Evolutionary conservation across 176 grass and related monocot species (phyloP), one percentile per base, ranked within the genome.

Genomic region (Paspalum vaginatum): DNA sequence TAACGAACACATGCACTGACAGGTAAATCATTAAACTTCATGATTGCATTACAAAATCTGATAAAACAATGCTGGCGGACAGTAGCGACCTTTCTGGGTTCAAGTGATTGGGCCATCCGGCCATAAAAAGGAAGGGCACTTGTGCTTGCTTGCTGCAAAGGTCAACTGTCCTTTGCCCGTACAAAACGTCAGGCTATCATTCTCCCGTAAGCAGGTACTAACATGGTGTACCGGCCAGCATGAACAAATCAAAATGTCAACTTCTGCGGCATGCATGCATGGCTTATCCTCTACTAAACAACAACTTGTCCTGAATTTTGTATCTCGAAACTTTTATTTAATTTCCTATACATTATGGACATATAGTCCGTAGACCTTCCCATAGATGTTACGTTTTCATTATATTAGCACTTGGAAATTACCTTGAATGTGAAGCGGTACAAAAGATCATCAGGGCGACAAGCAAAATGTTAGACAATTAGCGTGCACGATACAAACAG

Each of bases 151-250:
- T 8, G 67, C 68, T 26, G 9, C 61, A 2, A 27, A 40, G 54
- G 87, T 76, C 87, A 89, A 71, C 40, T 75, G 72, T 89, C 70
- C 15, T 89, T 70, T 55, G 55, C 55, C 82, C 87, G 77, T 76
- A 76, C 64, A 81, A 24, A 76, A 16, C 27, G 22, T 68, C 68
- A 44, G 60, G 42, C 60, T 18, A n/a, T 64, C 52, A 66, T 32
- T 27, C 65, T 20, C 13, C 38, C 14, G 53, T 25, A 70, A 57
- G 40, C 60, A 61, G 11, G 58, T 43, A 43, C 7, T 61, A 38
- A 80, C 65, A 63, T 44, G 40, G 8, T 22, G 18, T 64, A 14
- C 75, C 16, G 70, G 38, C 7, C 44, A 71, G 21, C 47, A 74
- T 51, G 41, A 73, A 43, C 68, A 58, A 48, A 63, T 13, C 15